Evolutionary conservation across 2,329 filamentous ascomycete species (phyloP), one percentile per base, ranked within the genome.

Genomic region (Trichophyton equinum): DNA sequence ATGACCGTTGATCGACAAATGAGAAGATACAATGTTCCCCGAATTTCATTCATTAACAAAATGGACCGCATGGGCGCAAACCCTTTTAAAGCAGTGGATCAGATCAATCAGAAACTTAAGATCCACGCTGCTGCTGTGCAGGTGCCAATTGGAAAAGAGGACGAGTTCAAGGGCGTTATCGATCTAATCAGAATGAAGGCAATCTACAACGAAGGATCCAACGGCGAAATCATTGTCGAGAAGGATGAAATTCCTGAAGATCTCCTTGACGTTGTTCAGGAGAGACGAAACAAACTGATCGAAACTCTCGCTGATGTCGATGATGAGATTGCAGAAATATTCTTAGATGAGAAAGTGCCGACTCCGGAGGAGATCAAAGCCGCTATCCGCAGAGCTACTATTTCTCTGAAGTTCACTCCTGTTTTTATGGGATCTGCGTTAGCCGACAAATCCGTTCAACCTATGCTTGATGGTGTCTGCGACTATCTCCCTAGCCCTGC

Each of bases 1-100:
- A 96, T 96, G 68, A 99, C 94, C 1, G 94, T 99, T 65, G 91
- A 99, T 75, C 84, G 94, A 68, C 94, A 99, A 79, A 99, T 99
- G 94, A 89, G 91, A 79, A 86, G 94, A 67, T 99, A 99, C 81
- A 92, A 97, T 72, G 86, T 99, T 64, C 94, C 94, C 63, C 84
- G 94, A 68, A 86, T 99, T 73, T 95, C 89, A 60, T 99, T 99
- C 71, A 85, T 99, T 73, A 99, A 99, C 80, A 99, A 99, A 82
- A 97, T 99, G 92, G 94, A 99, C 72, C 87, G 94, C 66, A 96
- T 96, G 88, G 94, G 94, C 63, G 89, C 94, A 65, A 97, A 99
- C 73, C 94, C 94, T 7, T 99, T 91, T 85, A 96, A 95, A 77
- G 91, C 91, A 7, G 85, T 99, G 61, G 92, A 99, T 46, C 91